A percentile compares a stretch with the other conserved stretches of the same genome.
These are phyloP conservation scores for Ustilago nuda DNA, from an alignment of 1,284 basidiomycete species.

Conservation along the genomic window DNA sequence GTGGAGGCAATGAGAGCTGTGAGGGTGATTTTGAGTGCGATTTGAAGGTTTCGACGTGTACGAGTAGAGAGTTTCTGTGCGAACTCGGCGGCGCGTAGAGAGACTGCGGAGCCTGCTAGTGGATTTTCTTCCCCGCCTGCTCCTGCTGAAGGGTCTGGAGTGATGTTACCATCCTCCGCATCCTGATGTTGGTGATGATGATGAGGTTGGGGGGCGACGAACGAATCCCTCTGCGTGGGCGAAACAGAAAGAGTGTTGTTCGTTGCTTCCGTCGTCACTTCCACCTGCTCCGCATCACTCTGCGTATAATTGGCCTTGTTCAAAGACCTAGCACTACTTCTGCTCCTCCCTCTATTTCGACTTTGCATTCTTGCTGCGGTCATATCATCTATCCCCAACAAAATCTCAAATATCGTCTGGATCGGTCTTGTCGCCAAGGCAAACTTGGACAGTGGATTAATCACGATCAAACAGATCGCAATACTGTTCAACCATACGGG, in stretches of 20 bases:
- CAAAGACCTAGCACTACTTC: constrained; percentile 12
- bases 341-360: constrained; percentile 9
- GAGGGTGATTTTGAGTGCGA: constrained; percentile 47
- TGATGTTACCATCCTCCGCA: neutral
- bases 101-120: constrained; percentile 47
- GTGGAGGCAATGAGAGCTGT: constrained; percentile 55
- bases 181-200: neutral
- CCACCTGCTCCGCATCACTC: neutral
- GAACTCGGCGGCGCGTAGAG: constrained; percentile 37
- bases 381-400: constrained; percentile 58
- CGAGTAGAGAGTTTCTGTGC: constrained; percentile 21
- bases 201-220: constrained; percentile 13
- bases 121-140: constrained; percentile 27
- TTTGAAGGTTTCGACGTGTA: constrained; percentile 18
- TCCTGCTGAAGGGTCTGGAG: constrained; percentile 1
- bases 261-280: constrained; percentile 13
- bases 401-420: constrained; percentile 63
- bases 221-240: constrained; percentile 37
- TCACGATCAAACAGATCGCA: constrained; percentile 88
- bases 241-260: constrained; percentile 29
- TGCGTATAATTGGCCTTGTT: constrained; percentile 5
- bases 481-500: constrained; percentile 79
- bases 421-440: constrained; percentile 82
- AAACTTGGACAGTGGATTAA: constrained; percentile 82
- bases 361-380: constrained; percentile 22